These are phyloP conservation scores for Ascoidea rubescens DNA, from an alignment of 805 yeast genomes.

Conservation along the genomic window DNA sequence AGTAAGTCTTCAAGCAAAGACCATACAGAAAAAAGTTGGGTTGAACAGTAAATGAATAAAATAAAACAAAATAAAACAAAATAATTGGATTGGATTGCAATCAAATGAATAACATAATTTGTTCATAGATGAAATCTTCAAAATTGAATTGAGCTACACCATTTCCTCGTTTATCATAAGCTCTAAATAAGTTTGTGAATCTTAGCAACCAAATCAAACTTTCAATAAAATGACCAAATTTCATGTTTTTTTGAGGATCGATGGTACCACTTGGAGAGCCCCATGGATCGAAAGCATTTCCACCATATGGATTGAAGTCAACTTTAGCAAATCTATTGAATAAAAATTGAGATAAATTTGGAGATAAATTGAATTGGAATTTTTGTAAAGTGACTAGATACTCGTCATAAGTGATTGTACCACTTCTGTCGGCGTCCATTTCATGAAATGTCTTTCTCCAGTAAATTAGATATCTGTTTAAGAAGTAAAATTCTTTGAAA, in stretches of 20 bases:
- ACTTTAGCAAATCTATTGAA: slow-evolving; percentile 39
- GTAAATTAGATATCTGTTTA: slow-evolving; percentile 56
- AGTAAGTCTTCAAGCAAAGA: no score
- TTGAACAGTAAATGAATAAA: background rate
- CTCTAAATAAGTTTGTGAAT: slow-evolving; percentile 66
- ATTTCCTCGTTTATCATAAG: slow-evolving; percentile 57
- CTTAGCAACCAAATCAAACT: slow-evolving; percentile 61
- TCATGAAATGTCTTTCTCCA: slow-evolving; percentile 51
- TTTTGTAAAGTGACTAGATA: slow-evolving; percentile 45
- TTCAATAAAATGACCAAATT: slow-evolving; percentile 75
- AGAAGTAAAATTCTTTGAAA: slow-evolving; percentile 49
- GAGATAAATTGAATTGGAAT: slow-evolving; percentile 50
- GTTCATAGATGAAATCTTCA: slow-evolving; percentile 48
- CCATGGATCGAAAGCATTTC: slow-evolving; percentile 7
- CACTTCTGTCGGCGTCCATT: slow-evolving; percentile 45
- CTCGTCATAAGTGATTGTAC: slow-evolving; percentile 52
- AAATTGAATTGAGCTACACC: slow-evolving; percentile 56
- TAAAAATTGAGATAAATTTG: slow-evolving; percentile 40
- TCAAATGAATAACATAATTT: slow-evolving; percentile 20
- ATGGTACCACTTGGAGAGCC: slow-evolving; percentile 15
- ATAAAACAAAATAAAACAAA: background rate
- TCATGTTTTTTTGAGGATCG: slow-evolving; percentile 22
- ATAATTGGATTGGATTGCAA: background rate
- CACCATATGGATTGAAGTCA: slow-evolving; percentile 18
- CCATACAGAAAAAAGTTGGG: background rate